Percentiles rank a stretch among this genome's conserved stretches.
Evolutionary conservation across 139 green algal genomes (phyloP).

Genomic region (Chlorella vulgaris): DNA sequence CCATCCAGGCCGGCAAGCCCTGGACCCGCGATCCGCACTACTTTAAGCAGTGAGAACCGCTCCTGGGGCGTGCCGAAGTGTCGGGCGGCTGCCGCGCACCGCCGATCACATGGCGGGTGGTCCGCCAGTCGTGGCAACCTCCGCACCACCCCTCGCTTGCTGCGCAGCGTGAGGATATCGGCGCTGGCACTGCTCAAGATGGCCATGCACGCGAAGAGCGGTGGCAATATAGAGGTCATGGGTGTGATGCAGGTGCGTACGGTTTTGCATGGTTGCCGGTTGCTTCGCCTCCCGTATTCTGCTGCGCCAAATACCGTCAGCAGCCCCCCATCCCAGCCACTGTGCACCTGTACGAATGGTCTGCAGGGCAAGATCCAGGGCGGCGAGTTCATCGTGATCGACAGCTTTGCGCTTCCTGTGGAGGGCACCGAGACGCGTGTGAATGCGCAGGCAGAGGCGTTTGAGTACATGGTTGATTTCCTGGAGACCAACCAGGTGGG

Average conservation of each 20-base stretch:
- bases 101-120: neutral
- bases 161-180: conserved; percentile 89
- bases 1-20: conserved; percentile 74
- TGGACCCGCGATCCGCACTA: conserved; percentile 90
- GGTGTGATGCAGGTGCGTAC: conserved; percentile 78
- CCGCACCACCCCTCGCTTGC: neutral
- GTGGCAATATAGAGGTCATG: conserved; percentile 97
- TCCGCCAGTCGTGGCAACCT: neutral
- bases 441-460: conserved; percentile 89
- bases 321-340: neutral
- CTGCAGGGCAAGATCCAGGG: conserved; percentile 81
- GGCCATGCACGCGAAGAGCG: conserved; percentile 93
- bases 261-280: neutral
- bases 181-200: conserved; percentile 97
- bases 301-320: too few relatives aligned
- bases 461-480: conserved; percentile 98
- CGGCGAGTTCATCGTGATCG: conserved; percentile 94
- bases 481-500: conserved; percentile 65
- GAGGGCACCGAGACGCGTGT: conserved; percentile 98
- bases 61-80: too few relatives aligned
- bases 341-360: neutral
- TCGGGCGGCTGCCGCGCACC: neutral
- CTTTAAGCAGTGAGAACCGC: conserved; percentile 77
- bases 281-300: neutral
- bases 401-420: conserved; percentile 96